Percentiles rank a stretch among this genome's conserved stretches.
Evolutionary conservation across 176 grass and related monocot genomes (phyloP).

Genomic region (Juncus effusus): DNA sequence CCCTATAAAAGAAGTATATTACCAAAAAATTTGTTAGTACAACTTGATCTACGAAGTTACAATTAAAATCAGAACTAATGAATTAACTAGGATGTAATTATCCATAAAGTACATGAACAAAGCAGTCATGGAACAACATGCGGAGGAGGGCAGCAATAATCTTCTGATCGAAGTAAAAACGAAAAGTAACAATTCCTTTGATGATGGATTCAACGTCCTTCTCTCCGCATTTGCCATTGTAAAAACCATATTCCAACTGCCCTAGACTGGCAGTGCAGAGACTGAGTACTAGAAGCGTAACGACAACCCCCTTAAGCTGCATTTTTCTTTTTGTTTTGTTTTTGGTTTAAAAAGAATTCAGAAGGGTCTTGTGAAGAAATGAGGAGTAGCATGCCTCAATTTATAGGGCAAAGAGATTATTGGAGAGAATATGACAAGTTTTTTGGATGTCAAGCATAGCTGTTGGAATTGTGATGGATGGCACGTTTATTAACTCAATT

Average conservation of each 20-base stretch:
- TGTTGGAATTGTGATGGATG: no score
- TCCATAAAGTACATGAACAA: slow-evolving; percentile 14
- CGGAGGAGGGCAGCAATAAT: slow-evolving; percentile 31
- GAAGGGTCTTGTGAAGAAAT: no score
- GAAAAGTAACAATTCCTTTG: slow-evolving; percentile 5
- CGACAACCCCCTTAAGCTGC: neutral
- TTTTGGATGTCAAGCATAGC: no score
- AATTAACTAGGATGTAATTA: neutral
- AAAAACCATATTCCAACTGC: slow-evolving; percentile 23
- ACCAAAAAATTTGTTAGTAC: neutral
- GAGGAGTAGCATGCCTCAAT: no score
- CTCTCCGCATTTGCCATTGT: slow-evolving; percentile 26
- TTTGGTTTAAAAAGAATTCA: no score
- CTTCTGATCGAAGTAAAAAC: slow-evolving; percentile 16
- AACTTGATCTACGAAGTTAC: neutral
- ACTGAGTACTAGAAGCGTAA: neutral
- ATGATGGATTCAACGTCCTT: slow-evolving; percentile 37
- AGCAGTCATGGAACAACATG: slow-evolving; percentile 44
- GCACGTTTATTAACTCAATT: no score
- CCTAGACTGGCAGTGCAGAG: neutral
- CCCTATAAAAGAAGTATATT: slow-evolving; percentile 14
- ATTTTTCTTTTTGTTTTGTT: slow-evolving; percentile 17
- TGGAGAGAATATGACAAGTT: no score
- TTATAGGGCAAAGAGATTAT: no score
- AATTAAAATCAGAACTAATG: no score